Percentiles rank a stretch among this genome's conserved stretches.
phyloP scores from a whole-genome alignment of 768 basidiomycete species.

The Amanita rubescens region DNA sequence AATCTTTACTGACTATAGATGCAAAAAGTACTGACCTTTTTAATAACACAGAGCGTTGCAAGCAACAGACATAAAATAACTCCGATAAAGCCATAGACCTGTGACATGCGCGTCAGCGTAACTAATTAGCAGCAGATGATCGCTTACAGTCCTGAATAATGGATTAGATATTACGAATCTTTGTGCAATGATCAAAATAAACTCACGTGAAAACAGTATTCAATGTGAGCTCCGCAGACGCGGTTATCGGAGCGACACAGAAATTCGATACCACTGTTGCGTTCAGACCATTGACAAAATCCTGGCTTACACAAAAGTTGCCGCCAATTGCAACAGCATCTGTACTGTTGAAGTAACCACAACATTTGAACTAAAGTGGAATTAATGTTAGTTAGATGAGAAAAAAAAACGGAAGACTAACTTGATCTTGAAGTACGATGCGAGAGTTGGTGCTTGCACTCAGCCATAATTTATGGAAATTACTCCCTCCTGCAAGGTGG shows the following conservation, averaged over 20 bases:
- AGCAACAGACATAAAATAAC: slow-evolving; percentile 70
- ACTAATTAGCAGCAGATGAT: background rate
- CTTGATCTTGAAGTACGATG: slow-evolving; percentile 65
- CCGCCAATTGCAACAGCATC: slow-evolving; percentile 56
- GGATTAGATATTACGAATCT: background rate
- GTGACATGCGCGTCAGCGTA: slow-evolving; percentile 6
- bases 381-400: background rate
- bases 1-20: background rate
- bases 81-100: slow-evolving; percentile 81
- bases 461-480: slow-evolving; percentile 57
- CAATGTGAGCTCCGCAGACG: slow-evolving; percentile 62
- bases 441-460: slow-evolving; percentile 37
- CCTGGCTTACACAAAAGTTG: slow-evolving; percentile 43
- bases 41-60: slow-evolving; percentile 81
- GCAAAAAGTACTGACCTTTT: slow-evolving; percentile 40
- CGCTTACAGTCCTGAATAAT: slow-evolving; percentile 35
- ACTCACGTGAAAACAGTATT: slow-evolving; percentile 82
- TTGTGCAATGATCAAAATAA: background rate
- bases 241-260: slow-evolving; percentile 67
- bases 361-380: slow-evolving; percentile 62
- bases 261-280: slow-evolving; percentile 38
- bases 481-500: slow-evolving; percentile 62
- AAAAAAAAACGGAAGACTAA: slow-evolving; percentile 23
- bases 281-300: slow-evolving; percentile 34
- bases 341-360: slow-evolving; percentile 74